Evolutionary conservation across 1,139 yeast species (phyloP).

Genomic region (Pichia sp.): DNA sequence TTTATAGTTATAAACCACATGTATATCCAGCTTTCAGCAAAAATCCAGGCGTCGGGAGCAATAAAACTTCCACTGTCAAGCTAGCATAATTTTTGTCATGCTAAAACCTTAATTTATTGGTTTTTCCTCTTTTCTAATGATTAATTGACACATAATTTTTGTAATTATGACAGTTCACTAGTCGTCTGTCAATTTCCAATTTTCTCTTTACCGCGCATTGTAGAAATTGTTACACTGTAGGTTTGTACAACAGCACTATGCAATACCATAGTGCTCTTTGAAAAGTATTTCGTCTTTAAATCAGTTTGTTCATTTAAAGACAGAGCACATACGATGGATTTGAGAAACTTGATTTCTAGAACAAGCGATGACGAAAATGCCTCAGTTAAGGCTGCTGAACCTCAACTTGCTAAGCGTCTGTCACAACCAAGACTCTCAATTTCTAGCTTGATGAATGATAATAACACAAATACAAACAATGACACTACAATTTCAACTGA

Average conservation of each 20-base stretch:
- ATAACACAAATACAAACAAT: not conserved
- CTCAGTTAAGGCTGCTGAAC: not conserved
- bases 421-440: slow-evolving; percentile 28
- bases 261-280: not conserved
- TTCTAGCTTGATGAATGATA: slow-evolving; percentile 30
- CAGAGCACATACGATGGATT: slow-evolving; percentile 20
- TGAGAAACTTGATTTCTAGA: slow-evolving; percentile 24
- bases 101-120: no score
- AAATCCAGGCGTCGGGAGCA: not conserved
- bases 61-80: not conserved
- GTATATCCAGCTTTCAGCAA: not conserved
- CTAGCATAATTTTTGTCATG: no score
- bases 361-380: slow-evolving; percentile 18
- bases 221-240: no score
- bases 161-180: not conserved
- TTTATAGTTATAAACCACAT: slow-evolving; percentile 1
- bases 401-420: slow-evolving; percentile 1
- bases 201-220: no score
- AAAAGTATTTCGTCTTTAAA: not conserved
- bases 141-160: no score
- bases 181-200: not conserved
- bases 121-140: not conserved
- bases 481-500: not conserved
- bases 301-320: not conserved
- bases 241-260: not conserved